These are phyloP conservation scores for Viridothelium virens DNA, from an alignment of 495 filamentous ascomycete species.

Conservation along the genomic window DNA sequence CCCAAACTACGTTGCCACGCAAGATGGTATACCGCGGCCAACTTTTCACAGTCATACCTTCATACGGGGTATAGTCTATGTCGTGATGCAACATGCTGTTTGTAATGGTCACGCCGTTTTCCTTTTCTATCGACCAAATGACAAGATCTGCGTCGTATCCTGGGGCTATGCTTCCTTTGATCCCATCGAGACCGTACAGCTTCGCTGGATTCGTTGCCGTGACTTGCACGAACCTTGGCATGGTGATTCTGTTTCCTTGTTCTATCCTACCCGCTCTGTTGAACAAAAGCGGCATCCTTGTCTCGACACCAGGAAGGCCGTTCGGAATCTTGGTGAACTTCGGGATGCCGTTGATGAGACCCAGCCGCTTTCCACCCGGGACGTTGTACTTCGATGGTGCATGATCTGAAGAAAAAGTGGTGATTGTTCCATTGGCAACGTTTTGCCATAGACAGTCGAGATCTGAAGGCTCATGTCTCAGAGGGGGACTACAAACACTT, in stretches of 20 bases:
- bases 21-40: conserved; percentile 57
- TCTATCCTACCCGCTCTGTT: conserved; percentile 14
- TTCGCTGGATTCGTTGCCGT: conserved; percentile 52
- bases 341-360: conserved; percentile 39
- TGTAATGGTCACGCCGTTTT: conserved; percentile 37
- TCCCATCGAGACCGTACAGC: conserved; percentile 50
- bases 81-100: conserved; percentile 52
- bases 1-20: conserved; percentile 51
- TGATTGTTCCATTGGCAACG: conserved; percentile 43
- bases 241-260: conserved; percentile 30
- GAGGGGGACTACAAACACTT: conserved; percentile 35
- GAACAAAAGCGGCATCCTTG: conserved; percentile 42
- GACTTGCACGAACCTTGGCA: conserved; percentile 53
- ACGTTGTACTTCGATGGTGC: conserved; percentile 49
- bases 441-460: conserved; percentile 32
- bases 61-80: conserved; percentile 56
- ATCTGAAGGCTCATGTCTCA: conserved; percentile 29
- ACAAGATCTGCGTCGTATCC: conserved; percentile 49
- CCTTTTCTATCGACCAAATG: conserved; percentile 46
- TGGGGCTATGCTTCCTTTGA: conserved; percentile 49
- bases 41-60: conserved; percentile 47
- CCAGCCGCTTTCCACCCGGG: conserved; percentile 42
- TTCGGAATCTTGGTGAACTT: conserved; percentile 51
- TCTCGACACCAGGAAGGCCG: conserved; percentile 54
- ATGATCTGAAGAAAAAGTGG: conserved; percentile 49